phyloP scores from a whole-genome alignment of 169 alveolate genomes.

The Eimeria tenella region DNA sequence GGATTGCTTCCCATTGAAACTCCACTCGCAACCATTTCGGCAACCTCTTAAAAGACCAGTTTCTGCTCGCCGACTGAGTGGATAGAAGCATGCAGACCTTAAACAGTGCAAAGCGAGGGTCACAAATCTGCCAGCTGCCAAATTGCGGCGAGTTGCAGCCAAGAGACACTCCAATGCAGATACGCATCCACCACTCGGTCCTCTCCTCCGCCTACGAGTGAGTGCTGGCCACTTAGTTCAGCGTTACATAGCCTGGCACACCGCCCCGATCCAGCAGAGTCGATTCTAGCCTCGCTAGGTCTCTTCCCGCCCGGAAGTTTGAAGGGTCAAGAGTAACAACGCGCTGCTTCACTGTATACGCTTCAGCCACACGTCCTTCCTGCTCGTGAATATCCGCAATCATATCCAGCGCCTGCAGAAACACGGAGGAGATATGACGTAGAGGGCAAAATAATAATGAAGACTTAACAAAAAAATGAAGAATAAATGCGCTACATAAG shows the following conservation, averaged over 20 bases:
- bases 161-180: too few species aligned
- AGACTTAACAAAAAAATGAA: too few species aligned
- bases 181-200: too few species aligned
- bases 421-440: neutral
- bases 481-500: too few species aligned
- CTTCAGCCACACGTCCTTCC: constrained; percentile 78
- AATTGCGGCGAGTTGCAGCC: too few species aligned
- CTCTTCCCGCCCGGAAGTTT: constrained; percentile 76
- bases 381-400: constrained; percentile 77
- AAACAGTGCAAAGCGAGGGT: too few species aligned
- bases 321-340: constrained; percentile 77
- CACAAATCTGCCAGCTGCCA: too few species aligned
- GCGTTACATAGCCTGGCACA: constrained; percentile 67
- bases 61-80: too few species aligned
- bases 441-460: neutral
- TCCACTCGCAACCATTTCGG: neutral
- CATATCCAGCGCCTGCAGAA: constrained; percentile 67
- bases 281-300: constrained; percentile 73
- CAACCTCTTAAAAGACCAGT: too few species aligned
- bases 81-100: too few species aligned
- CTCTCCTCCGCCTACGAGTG: too few species aligned
- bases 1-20: constrained; percentile 41
- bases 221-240: constrained; percentile 3
- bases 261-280: constrained; percentile 61
- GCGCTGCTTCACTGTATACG: constrained; percentile 73